These are phyloP conservation scores for Gastrodia elata DNA, from an alignment of 106 monocot genomes.

Conservation along the genomic window DNA sequence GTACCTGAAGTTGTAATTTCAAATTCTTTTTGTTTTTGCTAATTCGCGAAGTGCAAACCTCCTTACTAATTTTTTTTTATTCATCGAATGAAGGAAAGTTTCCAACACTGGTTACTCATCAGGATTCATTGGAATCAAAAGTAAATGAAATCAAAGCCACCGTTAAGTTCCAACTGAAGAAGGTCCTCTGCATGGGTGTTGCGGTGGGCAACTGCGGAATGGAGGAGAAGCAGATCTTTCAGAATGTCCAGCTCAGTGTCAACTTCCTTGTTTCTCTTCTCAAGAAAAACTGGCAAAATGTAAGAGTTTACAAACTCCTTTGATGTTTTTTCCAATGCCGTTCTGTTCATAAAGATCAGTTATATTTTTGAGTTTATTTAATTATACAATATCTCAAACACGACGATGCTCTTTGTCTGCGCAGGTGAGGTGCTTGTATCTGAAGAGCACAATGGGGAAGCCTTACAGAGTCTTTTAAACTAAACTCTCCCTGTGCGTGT, in stretches of 20 bases:
- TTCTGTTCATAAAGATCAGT: background rate
- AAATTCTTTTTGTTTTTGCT: background rate
- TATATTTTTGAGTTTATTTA: background rate
- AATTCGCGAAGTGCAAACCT: background rate
- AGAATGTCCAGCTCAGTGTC: constrained; percentile 48
- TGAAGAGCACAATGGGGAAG: constrained; percentile 44
- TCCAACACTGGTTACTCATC: constrained; percentile 32
- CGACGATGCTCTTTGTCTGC: background rate
- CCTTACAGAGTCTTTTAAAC: constrained; percentile 18
- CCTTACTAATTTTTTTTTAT: background rate
- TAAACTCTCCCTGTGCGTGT: background rate
- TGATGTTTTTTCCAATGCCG: background rate
- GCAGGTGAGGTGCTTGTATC: constrained; percentile 38
- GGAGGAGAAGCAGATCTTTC: constrained; percentile 27
- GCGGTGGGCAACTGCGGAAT: constrained; percentile 24
- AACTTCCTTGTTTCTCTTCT: constrained; percentile 56
- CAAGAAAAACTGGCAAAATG: constrained; percentile 69
- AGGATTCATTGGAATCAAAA: constrained; percentile 44
- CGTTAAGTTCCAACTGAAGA: constrained; percentile 50
- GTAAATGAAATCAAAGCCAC: constrained; percentile 55
- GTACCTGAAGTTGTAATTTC: too few species aligned
- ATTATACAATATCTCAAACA: background rate
- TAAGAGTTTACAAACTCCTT: constrained; percentile 15
- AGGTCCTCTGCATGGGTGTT: constrained; percentile 29
- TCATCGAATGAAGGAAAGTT: constrained; percentile 22